A percentile compares a stretch with the other conserved stretches of the same genome.
These are phyloP conservation scores for Kuraishia piskuri DNA, from an alignment of 805 yeast genomes.

Conservation along the genomic window DNA sequence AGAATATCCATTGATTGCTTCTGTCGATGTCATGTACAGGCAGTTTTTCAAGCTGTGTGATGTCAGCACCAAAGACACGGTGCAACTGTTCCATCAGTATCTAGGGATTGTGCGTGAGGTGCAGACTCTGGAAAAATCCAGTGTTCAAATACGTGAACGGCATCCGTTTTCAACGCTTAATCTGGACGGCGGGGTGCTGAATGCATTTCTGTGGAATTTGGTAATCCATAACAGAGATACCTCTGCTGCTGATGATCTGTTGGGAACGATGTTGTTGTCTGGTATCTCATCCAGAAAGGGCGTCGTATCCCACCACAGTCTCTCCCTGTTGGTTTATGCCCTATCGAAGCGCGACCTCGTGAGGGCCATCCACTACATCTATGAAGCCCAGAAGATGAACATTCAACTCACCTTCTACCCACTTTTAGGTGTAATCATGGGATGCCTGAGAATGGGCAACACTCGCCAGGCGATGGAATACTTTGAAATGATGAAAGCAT, in stretches of 20 bases:
- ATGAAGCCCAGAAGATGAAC: neutral
- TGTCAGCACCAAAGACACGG: neutral
- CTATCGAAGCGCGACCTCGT: neutral
- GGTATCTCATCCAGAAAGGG: neutral
- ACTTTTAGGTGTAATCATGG: neutral
- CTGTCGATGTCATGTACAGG: neutral
- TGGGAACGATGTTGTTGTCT: neutral
- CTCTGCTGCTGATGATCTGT: neutral
- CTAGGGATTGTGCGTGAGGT: neutral
- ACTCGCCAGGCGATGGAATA: neutral
- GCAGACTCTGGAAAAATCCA: neutral
- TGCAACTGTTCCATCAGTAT: neutral
- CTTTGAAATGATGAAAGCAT: neutral
- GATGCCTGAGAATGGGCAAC: neutral
- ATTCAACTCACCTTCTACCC: neutral
- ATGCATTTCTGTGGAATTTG: neutral
- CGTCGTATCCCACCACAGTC: neutral
- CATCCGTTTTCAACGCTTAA: neutral
- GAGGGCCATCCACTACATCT: neutral
- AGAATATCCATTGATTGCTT: neutral
- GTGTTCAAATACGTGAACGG: no score
- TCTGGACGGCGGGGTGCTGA: neutral
- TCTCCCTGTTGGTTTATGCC: neutral
- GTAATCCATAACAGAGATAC: neutral
- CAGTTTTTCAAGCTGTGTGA: neutral